phyloP scores from a whole-genome alignment of 805 yeast species.

The Teunomyces atbi region DNA sequence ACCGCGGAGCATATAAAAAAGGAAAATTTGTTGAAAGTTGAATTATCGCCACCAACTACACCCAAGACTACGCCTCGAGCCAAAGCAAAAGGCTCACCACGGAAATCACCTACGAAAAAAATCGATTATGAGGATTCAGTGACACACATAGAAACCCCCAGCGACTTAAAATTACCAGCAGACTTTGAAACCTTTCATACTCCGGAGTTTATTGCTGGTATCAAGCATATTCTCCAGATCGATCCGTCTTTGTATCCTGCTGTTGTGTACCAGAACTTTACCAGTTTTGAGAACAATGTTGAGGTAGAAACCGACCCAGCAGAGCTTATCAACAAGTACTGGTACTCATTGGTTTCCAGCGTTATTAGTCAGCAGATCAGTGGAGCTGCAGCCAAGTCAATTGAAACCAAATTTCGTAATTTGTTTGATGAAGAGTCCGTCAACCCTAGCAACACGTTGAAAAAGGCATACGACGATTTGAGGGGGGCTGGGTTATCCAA shows the following conservation, averaged over 20 bases:
- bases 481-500: slow-evolving; percentile 66
- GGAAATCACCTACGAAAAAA: slow-evolving; percentile 2
- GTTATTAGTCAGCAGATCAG: slow-evolving; percentile 74
- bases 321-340: slow-evolving; percentile 28
- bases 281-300: slow-evolving; percentile 14
- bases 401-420: slow-evolving; percentile 45
- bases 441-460: slow-evolving; percentile 46
- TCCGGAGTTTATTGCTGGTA: slow-evolving; percentile 33
- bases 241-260: slow-evolving; percentile 38
- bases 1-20: not conserved
- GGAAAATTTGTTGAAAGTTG: not conserved
- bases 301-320: slow-evolving; percentile 3
- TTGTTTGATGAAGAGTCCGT: slow-evolving; percentile 44
- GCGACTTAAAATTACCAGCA: slow-evolving; percentile 18
- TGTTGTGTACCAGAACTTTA: slow-evolving; percentile 28
- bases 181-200: slow-evolving; percentile 29
- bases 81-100: not conserved
- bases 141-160: slow-evolving; percentile 8
- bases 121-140: slow-evolving; percentile 10
- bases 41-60: not conserved
- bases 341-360: slow-evolving; percentile 36
- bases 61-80: not conserved
- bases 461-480: slow-evolving; percentile 45
- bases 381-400: slow-evolving; percentile 76
- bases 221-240: slow-evolving; percentile 23